A percentile compares a stretch with the other conserved stretches of the same genome.
These are phyloP conservation scores for Pichia ethanolica DNA, from an alignment of 805 yeast genomes.

Conservation along the genomic window DNA sequence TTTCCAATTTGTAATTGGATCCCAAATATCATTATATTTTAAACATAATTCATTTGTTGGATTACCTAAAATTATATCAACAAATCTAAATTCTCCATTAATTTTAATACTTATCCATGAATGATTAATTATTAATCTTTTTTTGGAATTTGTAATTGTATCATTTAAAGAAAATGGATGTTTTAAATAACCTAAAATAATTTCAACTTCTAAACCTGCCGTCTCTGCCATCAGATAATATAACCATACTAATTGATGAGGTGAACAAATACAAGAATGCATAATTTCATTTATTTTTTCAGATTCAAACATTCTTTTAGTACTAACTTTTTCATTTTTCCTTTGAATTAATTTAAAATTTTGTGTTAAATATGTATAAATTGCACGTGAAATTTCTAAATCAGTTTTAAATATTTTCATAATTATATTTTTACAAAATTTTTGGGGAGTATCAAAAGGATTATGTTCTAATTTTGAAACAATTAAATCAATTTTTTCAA, in stretches of 20 bases:
- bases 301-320: conserved; percentile 23
- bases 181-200: conserved; percentile 78
- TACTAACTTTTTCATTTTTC: conserved; percentile 27
- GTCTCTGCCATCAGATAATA: conserved; percentile 66
- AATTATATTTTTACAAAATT: conserved; percentile 42
- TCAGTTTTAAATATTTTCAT: conserved; percentile 46
- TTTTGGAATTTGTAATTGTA: conserved; percentile 21
- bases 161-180: conserved; percentile 56
- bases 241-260: conserved; percentile 66
- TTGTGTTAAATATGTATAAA: conserved; percentile 55
- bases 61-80: conserved; percentile 68
- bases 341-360: conserved; percentile 42
- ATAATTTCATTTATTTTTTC: conserved; percentile 22
- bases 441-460: conserved; percentile 27
- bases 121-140: conserved; percentile 60
- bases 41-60: conserved; percentile 41
- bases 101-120: conserved; percentile 80
- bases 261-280: conserved; percentile 21
- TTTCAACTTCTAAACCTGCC: conserved; percentile 64
- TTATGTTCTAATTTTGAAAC: conserved; percentile 31
- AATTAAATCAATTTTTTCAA: conserved; percentile 37
- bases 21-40: conserved; percentile 33
- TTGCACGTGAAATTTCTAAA: conserved; percentile 57
- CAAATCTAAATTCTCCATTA: conserved; percentile 69
- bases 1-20: conserved; percentile 17